phyloP scores from a whole-genome alignment of 2,329 filamentous ascomycete species.

The Drechslera avenae region DNA sequence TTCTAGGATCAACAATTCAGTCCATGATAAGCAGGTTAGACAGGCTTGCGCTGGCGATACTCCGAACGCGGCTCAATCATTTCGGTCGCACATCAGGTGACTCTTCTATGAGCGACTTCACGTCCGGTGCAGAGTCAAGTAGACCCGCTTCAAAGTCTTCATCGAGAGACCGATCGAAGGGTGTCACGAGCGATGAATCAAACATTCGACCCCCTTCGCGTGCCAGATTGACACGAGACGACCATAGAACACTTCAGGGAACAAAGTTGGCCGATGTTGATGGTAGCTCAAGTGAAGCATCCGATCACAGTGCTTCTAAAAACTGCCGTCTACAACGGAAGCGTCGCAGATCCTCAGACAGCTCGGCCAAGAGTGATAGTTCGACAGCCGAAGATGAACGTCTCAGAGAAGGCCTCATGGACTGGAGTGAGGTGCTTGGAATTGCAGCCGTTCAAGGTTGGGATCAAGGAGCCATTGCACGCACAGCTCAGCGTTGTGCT shows the following conservation, averaged over 20 bases:
- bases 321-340: constrained; percentile 7
- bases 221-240: neutral
- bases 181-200: constrained; percentile 12
- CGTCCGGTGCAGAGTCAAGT: constrained; percentile 33
- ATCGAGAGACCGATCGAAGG: constrained; percentile 23
- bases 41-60: constrained; percentile 69
- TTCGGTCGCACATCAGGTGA: constrained; percentile 31
- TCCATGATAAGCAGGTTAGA: constrained; percentile 75
- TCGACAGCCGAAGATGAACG: constrained; percentile 19
- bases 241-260: constrained; percentile 1
- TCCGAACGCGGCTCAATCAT: constrained; percentile 66
- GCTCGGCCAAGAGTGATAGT: constrained; percentile 9
- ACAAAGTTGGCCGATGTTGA: constrained; percentile 6
- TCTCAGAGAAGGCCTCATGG: constrained; percentile 44
- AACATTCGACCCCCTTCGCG: constrained; percentile 19
- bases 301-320: constrained; percentile 5
- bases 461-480: constrained; percentile 65
- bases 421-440: constrained; percentile 87
- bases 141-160: constrained; percentile 16
- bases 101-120: constrained; percentile 37
- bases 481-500: constrained; percentile 75
- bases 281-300: constrained; percentile 45
- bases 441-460: constrained; percentile 78
- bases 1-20: constrained; percentile 72
- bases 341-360: constrained; percentile 21